Evolutionary conservation across 805 yeast genomes (phyloP).

Genomic region (Ogataea naganishii): DNA sequence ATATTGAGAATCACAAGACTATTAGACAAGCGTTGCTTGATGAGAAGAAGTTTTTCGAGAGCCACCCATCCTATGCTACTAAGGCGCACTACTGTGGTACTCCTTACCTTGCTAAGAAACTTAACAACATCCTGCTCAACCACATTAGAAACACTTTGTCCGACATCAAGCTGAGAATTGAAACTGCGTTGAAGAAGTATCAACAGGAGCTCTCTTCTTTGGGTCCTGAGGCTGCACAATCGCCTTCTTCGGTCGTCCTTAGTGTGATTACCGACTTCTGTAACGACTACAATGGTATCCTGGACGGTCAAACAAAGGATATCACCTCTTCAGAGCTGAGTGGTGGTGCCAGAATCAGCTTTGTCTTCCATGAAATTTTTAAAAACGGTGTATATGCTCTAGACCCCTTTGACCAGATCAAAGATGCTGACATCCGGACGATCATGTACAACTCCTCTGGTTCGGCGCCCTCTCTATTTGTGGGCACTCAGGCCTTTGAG

Average conservation of each 20-base stretch:
- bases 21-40: constrained; percentile 80
- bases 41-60: constrained; percentile 75
- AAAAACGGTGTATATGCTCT: constrained; percentile 85
- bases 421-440: constrained; percentile 92
- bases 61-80: constrained; percentile 83
- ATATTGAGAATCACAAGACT: constrained; percentile 81
- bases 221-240: constrained; percentile 85
- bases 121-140: constrained; percentile 78
- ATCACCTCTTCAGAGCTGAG: constrained; percentile 82
- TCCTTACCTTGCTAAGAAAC: constrained; percentile 89
- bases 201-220: constrained; percentile 66
- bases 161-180: constrained; percentile 86
- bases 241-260: constrained; percentile 83
- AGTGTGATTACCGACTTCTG: constrained; percentile 88
- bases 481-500: constrained; percentile 96
- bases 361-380: constrained; percentile 93
- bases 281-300: constrained; percentile 82
- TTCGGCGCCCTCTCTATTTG: constrained; percentile 91
- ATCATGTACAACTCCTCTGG: constrained; percentile 96
- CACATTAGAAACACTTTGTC: constrained; percentile 88
- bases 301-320: constrained; percentile 90
- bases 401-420: constrained; percentile 94
- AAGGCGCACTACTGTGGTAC: constrained; percentile 98
- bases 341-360: constrained; percentile 96
- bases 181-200: constrained; percentile 75